These are phyloP conservation scores for Aspergillus viridinutans DNA, from an alignment of 2,329 filamentous ascomycete genomes.

Conservation along the genomic window DNA sequence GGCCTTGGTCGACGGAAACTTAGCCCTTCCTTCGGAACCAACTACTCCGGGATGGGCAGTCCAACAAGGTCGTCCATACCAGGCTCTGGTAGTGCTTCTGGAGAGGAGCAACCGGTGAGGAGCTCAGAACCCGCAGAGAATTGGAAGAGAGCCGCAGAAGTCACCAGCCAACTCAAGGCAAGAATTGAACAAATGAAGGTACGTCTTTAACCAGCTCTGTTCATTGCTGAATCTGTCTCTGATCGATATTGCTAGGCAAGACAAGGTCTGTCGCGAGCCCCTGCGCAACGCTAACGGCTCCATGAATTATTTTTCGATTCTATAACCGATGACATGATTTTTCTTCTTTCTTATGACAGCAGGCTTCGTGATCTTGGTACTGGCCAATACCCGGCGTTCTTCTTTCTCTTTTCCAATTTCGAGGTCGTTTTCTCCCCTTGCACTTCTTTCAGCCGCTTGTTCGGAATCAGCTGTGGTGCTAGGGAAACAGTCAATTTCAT, in stretches of 20 bases:
- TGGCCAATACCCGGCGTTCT: constrained; percentile 1
- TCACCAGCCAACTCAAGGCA: constrained; percentile 94
- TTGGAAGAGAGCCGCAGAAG: constrained; percentile 95
- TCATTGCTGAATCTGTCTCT: background rate
- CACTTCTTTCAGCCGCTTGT: background rate
- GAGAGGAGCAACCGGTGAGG: constrained; percentile 30
- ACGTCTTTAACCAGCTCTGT: constrained; percentile 4
- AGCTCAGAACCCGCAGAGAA: constrained; percentile 68
- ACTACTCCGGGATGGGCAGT: constrained; percentile 34
- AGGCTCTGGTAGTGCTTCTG: constrained; percentile 34
- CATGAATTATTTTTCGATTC: constrained; percentile 16
- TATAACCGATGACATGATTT: constrained; percentile 15
- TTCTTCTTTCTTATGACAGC: background rate
- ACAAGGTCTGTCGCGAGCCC: constrained; percentile 42
- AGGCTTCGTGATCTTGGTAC: background rate
- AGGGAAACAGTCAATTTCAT: constrained; percentile 4
- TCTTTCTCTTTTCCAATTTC: constrained; percentile 3
- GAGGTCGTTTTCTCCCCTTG: background rate
- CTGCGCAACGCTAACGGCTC: constrained; percentile 32
- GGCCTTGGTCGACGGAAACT: constrained; percentile 40
- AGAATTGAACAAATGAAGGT: constrained; percentile 98
- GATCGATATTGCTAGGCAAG: constrained; percentile 32
- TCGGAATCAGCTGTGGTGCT: constrained; percentile 4
- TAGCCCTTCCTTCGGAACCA: constrained; percentile 38
- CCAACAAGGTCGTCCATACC: constrained; percentile 34